Percentiles rank a stretch among this genome's conserved stretches.
Conservation (phyloP, 257 asterid genomes). For the Datura wrightii region DNA sequence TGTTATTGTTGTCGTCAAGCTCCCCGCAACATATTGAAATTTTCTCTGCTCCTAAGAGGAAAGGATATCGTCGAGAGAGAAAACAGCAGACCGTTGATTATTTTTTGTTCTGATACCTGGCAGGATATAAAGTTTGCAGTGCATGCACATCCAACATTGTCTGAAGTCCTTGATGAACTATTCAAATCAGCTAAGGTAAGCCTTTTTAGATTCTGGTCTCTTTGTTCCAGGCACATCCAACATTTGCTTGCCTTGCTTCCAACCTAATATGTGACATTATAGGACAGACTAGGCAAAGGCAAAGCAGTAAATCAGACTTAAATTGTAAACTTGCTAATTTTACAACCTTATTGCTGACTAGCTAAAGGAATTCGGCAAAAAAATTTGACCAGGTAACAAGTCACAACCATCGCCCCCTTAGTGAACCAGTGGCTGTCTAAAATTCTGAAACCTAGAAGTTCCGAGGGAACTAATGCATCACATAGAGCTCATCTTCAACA, state of each 20-base stretch:
- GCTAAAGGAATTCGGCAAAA: background rate
- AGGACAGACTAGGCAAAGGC: background rate
- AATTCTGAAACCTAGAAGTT: background rate
- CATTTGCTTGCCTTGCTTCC: too few species aligned
- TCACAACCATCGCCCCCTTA: background rate
- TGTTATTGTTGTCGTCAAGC: too few species aligned
- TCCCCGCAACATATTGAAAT: background rate
- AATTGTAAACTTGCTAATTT: background rate
- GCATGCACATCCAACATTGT: slow-evolving; percentile 94
- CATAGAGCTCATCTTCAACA: background rate
- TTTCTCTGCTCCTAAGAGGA: background rate
- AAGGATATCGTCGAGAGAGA: background rate
- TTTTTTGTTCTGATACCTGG: slow-evolving; percentile 28
- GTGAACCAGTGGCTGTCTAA: background rate
- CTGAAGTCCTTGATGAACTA: slow-evolving; percentile 92
- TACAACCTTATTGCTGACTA: background rate
- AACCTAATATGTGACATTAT: background rate
- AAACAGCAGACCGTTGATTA: background rate
- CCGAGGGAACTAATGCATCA: background rate
- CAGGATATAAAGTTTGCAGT: slow-evolving; percentile 90
- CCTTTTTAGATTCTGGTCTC: background rate
- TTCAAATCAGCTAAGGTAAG: slow-evolving; percentile 86
- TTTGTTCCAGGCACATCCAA: too few species aligned
- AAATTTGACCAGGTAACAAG: background rate
- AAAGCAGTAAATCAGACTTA: background rate